A percentile compares a stretch with the other conserved stretches of the same genome.
Evolutionary conservation across 164 flowering plant genomes (phyloP).

Genomic region (Warburgia ugandensis): DNA sequence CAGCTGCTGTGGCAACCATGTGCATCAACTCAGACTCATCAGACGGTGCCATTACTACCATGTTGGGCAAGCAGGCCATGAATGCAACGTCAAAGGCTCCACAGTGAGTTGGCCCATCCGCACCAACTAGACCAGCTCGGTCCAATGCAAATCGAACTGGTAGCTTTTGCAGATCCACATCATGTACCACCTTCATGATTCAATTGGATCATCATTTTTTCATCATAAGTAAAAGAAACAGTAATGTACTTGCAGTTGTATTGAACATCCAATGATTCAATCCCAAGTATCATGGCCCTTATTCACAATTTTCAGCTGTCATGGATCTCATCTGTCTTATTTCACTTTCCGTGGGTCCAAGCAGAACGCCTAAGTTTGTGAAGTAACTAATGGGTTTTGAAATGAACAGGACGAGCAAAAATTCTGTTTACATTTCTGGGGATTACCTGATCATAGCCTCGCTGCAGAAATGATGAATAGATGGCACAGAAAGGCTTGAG

Average conservation of each 20-base stretch:
- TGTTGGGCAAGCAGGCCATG: constrained; percentile 96
- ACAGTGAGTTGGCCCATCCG: constrained; percentile 96
- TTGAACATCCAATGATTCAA: neutral
- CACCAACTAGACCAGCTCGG: constrained; percentile 88
- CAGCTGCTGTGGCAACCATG: constrained; percentile 93
- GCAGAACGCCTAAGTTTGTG: neutral
- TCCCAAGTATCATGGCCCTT: too few relatives aligned
- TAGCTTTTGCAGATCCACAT: constrained; percentile 87
- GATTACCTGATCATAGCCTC: constrained; percentile 88
- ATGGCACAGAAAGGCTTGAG: constrained; percentile 96
- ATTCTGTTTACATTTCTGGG: neutral
- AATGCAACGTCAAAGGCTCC: constrained; percentile 89
- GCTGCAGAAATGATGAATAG: constrained; percentile 82
- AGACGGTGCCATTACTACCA: constrained; percentile 95
- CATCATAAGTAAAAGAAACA: too few relatives aligned
- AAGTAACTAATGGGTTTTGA: neutral
- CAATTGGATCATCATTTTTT: too few relatives aligned
- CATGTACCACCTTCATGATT: constrained; percentile 75
- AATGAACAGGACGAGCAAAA: too few relatives aligned
- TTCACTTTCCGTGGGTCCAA: too few relatives aligned
- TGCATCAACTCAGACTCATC: constrained; percentile 86
- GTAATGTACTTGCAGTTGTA: too few relatives aligned
- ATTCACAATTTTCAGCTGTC: too few relatives aligned
- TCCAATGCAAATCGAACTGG: constrained; percentile 93
- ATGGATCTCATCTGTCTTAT: too few relatives aligned